Evolutionary conservation across 2,329 filamentous ascomycete species (phyloP).

Genomic region (Penicillium sumatraense): DNA sequence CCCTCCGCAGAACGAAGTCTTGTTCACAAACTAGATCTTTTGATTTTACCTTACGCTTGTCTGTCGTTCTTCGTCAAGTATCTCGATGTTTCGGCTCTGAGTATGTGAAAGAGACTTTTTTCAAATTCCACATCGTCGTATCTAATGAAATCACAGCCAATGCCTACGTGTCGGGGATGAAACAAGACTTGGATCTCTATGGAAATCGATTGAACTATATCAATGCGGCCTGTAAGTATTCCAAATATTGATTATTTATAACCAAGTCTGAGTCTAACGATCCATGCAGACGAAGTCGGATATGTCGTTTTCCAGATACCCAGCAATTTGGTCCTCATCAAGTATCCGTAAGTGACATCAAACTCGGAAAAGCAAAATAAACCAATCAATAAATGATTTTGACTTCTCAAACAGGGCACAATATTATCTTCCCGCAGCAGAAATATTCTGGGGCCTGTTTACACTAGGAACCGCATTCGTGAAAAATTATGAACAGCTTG

Average conservation of each 20-base stretch:
- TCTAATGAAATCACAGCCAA: too few species aligned
- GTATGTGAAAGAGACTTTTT: neutral
- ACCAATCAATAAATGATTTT: too few species aligned
- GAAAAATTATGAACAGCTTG: conserved; percentile 3
- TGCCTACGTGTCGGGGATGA: conserved; percentile 7
- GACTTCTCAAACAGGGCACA: neutral
- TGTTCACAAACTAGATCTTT: neutral
- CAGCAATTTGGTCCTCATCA: neutral
- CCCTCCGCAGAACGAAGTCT: neutral
- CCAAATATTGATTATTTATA: neutral
- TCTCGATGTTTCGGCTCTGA: conserved; percentile 2
- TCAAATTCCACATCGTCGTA: too few species aligned
- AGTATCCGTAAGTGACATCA: conserved; percentile 1
- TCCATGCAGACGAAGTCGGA: conserved; percentile 2
- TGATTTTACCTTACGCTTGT: conserved; percentile 3
- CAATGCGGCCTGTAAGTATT: conserved; percentile 2
- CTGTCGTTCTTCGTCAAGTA: conserved; percentile 5
- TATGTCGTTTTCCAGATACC: conserved; percentile 6
- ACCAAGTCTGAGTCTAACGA: too few species aligned
- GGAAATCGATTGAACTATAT: conserved; percentile 3
- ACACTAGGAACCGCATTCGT: conserved; percentile 3
- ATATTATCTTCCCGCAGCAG: conserved; percentile 1
- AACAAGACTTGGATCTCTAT: neutral
- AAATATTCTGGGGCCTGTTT: conserved; percentile 2
- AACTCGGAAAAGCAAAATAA: neutral